Base-by-base conservation (phyloP, 2,329 filamentous ascomycete species). In the Tolypocladium ophioglossoides region DNA sequence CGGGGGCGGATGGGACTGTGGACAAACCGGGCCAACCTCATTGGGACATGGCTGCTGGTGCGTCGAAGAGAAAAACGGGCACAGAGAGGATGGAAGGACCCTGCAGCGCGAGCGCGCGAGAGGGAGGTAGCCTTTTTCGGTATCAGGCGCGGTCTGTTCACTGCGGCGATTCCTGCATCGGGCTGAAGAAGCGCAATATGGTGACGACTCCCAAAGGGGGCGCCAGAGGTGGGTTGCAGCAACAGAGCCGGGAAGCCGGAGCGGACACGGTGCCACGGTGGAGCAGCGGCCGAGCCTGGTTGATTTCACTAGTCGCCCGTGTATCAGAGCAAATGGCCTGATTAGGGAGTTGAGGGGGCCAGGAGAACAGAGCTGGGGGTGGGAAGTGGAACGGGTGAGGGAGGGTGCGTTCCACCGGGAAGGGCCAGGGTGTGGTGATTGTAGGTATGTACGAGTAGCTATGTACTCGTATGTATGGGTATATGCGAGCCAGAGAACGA, bases 21-120 rank as follows among this genome's bases (percentile, higher is more conserved):
- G 68, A 68, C 68, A 65, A 68, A 63, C 64, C 67, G 65, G 68
- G 65, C 66, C 69, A 71, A 67, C 71, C 70, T 74, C 72, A 75
- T 76, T 71, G 71, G 71, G 69, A 65, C 67, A 71, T 69, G 64
- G 62, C 57, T 67, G 66, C 65, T 66, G 64, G 61, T 22, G 50
- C 38, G 52, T 44, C 35, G 30, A 56, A 54, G 54, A 51, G 54
- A 54, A 53, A 53, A 46, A 18, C 16, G 50, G 49, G 24, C 34
- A 50, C 34, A 22, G 30, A 40, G 30, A 50, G 46, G 47, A 49
- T 39, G 20, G 53, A 44, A 10, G n/a, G 16, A 40, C 38, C 41
- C 27, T 47, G 40, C 44, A 50, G 49, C 38, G 27, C 38, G n/a
- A 40, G 49, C 27, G 37, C 50, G 30, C n/a, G n/a, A n/a, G 49